These are phyloP conservation scores for Persicaria maculosa DNA, from an alignment of 148 eudicot species.

Conservation along the genomic window DNA sequence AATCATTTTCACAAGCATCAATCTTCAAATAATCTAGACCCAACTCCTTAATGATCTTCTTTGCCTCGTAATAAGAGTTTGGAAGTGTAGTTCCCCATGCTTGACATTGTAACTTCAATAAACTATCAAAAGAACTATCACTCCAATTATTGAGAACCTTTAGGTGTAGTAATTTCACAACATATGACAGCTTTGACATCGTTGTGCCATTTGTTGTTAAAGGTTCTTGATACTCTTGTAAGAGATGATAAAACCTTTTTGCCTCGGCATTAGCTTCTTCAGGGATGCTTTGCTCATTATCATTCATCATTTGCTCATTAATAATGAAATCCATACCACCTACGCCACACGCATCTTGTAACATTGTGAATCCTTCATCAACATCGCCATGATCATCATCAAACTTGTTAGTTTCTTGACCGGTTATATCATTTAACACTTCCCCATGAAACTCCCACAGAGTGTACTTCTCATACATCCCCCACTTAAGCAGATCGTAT, in stretches of 20 bases:
- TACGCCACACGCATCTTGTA: constrained; percentile 11
- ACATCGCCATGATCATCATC: neutral
- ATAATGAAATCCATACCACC: neutral
- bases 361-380: constrained; percentile 11
- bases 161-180: constrained; percentile 16
- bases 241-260: neutral
- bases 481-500: constrained; percentile 7
- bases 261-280: constrained; percentile 10
- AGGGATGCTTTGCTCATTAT: neutral
- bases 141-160: constrained; percentile 16
- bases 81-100: constrained; percentile 12
- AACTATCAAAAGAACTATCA: constrained; percentile 13
- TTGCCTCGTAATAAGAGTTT: constrained; percentile 16
- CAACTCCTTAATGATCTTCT: constrained; percentile 15
- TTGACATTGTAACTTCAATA: constrained; percentile 7
- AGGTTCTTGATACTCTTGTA: constrained; percentile 14
- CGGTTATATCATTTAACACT: neutral
- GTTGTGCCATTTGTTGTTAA: neutral
- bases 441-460: constrained; percentile 12
- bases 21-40: constrained; percentile 21
- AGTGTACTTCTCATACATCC: neutral
- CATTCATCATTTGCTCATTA: neutral
- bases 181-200: constrained; percentile 16
- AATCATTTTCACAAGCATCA: constrained; percentile 19
- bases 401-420: neutral